These are phyloP conservation scores for Citrus sp. DNA, from an alignment of 345 rosid genomes.

Conservation along the genomic window DNA sequence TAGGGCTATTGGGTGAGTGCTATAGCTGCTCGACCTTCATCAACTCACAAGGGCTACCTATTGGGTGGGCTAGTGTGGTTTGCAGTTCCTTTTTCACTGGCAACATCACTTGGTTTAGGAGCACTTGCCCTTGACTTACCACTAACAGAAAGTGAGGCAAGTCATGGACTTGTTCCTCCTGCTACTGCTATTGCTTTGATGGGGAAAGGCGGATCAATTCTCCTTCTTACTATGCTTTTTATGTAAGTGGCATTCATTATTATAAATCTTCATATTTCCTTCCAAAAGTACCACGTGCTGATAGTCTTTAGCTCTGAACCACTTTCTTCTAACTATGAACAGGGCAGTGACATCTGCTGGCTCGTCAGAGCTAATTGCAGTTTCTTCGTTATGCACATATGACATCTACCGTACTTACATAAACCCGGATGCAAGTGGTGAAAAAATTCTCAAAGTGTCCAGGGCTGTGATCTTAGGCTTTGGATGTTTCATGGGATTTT, in stretches of 20 bases:
- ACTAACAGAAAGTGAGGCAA: conserved; percentile 60
- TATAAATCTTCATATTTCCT: not conserved
- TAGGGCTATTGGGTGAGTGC: conserved; percentile 99
- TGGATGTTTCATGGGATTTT: conserved; percentile 93
- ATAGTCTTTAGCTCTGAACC: no score
- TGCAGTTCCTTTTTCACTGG: conserved; percentile 90
- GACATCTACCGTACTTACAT: conserved; percentile 88
- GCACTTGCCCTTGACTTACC: conserved; percentile 95
- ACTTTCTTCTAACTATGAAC: not conserved
- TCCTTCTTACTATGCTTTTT: conserved; percentile 90
- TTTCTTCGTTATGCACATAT: conserved; percentile 85
- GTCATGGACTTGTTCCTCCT: conserved; percentile 83
- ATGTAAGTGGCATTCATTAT: conserved; percentile 52
- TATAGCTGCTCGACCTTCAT: conserved; percentile 90
- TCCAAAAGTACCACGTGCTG: not conserved
- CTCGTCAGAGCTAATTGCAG: conserved; percentile 83
- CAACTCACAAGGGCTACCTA: conserved; percentile 89
- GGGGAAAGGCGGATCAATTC: conserved; percentile 92
- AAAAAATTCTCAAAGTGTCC: conserved; percentile 65
- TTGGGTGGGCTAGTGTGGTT: conserved; percentile 95
- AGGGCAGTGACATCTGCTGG: conserved; percentile 99
- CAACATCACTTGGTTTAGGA: conserved; percentile 90
- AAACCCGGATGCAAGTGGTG: conserved; percentile 75
- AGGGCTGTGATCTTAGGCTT: conserved; percentile 69
- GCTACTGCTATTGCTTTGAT: conserved; percentile 93